Conservation (phyloP, 1,284 basidiomycete genomes). For the Sporisorium graminicola region DNA sequence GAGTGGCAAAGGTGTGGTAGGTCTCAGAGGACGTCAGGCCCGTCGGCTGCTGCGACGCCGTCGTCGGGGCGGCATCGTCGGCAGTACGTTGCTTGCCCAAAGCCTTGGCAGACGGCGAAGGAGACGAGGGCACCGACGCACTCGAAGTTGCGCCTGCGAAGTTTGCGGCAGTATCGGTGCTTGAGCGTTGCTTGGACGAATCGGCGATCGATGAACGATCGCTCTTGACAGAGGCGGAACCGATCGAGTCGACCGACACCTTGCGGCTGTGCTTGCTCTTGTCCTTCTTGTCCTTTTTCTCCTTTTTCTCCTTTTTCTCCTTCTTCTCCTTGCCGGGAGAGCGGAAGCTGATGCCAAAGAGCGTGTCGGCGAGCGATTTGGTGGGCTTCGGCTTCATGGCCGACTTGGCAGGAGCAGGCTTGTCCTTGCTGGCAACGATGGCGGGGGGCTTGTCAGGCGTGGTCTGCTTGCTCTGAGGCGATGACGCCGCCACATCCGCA, state of each 20-base stretch:
- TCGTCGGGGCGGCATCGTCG: conserved; percentile 3
- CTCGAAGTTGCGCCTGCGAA: not conserved
- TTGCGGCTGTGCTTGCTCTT: conserved; percentile 44
- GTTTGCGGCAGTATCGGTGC: conserved; percentile 6
- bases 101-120: conserved; percentile 35
- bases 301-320: conserved; percentile 44
- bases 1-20: conserved; percentile 27
- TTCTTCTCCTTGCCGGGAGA: conserved; percentile 48
- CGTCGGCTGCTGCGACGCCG: not conserved
- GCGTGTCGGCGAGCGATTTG: conserved; percentile 62
- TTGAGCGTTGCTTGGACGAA: conserved; percentile 15
- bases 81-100: conserved; percentile 28
- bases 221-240: conserved; percentile 32
- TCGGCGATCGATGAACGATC: conserved; percentile 23
- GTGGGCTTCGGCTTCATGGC: conserved; percentile 52
- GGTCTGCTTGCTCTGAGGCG: not conserved
- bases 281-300: conserved; percentile 46
- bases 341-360: conserved; percentile 54
- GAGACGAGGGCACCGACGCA: conserved; percentile 18
- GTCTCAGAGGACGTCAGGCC: conserved; percentile 30
- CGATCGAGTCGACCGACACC: conserved; percentile 32
- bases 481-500: not conserved
- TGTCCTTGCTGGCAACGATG: conserved; percentile 45
- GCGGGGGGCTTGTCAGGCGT: conserved; percentile 11
- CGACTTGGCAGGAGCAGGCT: conserved; percentile 55